Evolutionary conservation across 768 basidiomycete species (phyloP), one percentile per base, ranked within the genome.

Genomic region (Termitomyces sp.): DNA sequence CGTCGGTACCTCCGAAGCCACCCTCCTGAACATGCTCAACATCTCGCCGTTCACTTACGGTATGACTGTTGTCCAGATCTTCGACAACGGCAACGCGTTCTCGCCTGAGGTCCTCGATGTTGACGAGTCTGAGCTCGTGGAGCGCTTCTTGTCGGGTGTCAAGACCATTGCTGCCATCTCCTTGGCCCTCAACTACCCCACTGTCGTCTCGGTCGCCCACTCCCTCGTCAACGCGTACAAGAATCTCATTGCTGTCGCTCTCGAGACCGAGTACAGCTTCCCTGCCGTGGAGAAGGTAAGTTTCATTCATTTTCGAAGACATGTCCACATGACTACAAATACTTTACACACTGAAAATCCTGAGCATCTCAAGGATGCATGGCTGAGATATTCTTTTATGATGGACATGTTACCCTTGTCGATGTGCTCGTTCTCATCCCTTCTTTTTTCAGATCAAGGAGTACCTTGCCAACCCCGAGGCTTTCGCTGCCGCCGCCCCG

Each of bases 31-130:
- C 91, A 97, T 99, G 97, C 77, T 99, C 73, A 96, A 96, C 86
- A 98, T 99, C 76, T 98, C 96, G 51, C 94, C 94, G 65, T 97
- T 98, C 90, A 98, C 96, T 48, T 99, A 97, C 81, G 97, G 97
- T 71, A 98, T 99, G 96, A 91, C 88, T 55, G 96, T 99, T 66
- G 86, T 96, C 56, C 95, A 98, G 79, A 96, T 99, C 74, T 99
- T 85, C 77, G 93, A 96, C 81, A 83, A 85, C 63, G 97, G 97
- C 71, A 96, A 96, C 73, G 81, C 88, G 64, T 99, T 98, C 86
- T 74, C 90, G 48, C 90, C 96, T 45, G 78, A 81, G 4, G 94
- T 99, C 63, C 90, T 99, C 66, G 97, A 99, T 74, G 82, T 98
- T 67, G 90, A 92, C 68, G 96, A 98, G 79, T 78, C 87, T 64